Base-by-base conservation (phyloP, 2,329 filamentous ascomycete genomes). In the Fusarium fracticaudum region DNA sequence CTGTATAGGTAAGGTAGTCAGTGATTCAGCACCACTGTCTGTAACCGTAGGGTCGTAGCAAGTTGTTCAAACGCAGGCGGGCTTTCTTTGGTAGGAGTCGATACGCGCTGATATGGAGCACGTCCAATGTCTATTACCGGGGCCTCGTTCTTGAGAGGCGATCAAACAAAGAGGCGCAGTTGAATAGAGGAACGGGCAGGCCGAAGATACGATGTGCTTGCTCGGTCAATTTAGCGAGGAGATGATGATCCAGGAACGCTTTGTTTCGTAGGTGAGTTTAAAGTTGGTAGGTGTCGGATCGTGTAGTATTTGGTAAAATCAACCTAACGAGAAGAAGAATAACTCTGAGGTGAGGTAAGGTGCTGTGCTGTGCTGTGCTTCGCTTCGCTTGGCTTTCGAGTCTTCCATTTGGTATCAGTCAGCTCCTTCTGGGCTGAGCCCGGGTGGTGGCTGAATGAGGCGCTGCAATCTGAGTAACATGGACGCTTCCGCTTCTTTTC, bases 381-480 rank as follows among this genome's bases (percentile, higher is more conserved):
- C 47, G 20, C 47, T 33, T 50, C 8, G 29, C 47, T 50, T 50
- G 29, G 47, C 47, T 50, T 50, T 50, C 22, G 47, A 50, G 47
- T 33, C 47, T n/a, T 37, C 33, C 33, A 20, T 17, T 9, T 38
- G 35, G 35, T 54, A 17, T 54, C 35, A 29, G 35, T 54, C 35
- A 29, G 35, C 29, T 54, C n/a, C 38, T 61, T 51, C 60, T 72
- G 63, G 67, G 73, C 71, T 72, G 67, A 69, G 50, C 13, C 22
- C n/a, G n/a, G 45, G 45, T 48, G 71, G 71, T 76, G 74, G 74
- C 73, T 76, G 62, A 67, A 76, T 58, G 63, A 68, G 64, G 71
- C 69, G 59, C 61, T 69, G 71, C 53, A 65, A 38, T 62, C 62
- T 72, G 61, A 47, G 64, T 58, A 59, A 53, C 50, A 41, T 33